phyloP scores from a whole-genome alignment of 2,329 filamentous ascomycete species.

The Neonectria ditissima region DNA sequence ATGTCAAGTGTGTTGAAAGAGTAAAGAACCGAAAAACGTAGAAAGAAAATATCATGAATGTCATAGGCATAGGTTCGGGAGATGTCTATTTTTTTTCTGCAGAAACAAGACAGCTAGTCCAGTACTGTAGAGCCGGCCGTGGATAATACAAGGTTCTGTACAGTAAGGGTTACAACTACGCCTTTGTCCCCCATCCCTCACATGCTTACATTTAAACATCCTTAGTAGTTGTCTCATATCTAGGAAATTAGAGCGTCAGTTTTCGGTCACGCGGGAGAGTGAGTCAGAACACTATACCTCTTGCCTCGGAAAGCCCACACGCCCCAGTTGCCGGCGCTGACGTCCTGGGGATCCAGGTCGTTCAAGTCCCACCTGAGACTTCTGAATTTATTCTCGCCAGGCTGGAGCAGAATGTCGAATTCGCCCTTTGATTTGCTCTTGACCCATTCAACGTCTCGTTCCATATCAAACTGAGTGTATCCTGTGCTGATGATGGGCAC shows the following conservation, averaged over 20 bases:
- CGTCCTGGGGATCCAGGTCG: constrained; percentile 91
- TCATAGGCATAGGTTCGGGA: constrained; percentile 1
- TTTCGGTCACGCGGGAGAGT: constrained; percentile 40
- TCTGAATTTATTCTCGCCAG: constrained; percentile 93
- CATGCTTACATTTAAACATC: constrained; percentile 46
- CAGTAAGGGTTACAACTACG: constrained; percentile 30
- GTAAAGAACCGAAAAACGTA: too few species aligned
- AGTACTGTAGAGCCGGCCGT: background rate
- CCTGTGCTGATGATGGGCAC: constrained; percentile 94
- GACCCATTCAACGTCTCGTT: constrained; percentile 92
- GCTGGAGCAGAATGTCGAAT: constrained; percentile 90
- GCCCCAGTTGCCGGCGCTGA: constrained; percentile 97
- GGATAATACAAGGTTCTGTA: constrained; percentile 35
- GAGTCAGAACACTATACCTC: constrained; percentile 70
- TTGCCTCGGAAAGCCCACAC: constrained; percentile 98
- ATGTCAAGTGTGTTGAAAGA: background rate
- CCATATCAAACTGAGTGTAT: constrained; percentile 95
- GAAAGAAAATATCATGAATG: background rate
- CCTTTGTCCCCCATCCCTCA: constrained; percentile 3
- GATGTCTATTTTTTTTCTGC: constrained; percentile 24
- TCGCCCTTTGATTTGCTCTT: constrained; percentile 87
- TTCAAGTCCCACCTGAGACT: constrained; percentile 98
- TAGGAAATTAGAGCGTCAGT: constrained; percentile 43
- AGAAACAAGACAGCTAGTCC: constrained; percentile 11
- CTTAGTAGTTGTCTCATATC: constrained; percentile 73